Evolutionary conservation across 176 grass and related monocot species (phyloP), one percentile per base, ranked within the genome.

Genomic region (Calamus simplicifolius): DNA sequence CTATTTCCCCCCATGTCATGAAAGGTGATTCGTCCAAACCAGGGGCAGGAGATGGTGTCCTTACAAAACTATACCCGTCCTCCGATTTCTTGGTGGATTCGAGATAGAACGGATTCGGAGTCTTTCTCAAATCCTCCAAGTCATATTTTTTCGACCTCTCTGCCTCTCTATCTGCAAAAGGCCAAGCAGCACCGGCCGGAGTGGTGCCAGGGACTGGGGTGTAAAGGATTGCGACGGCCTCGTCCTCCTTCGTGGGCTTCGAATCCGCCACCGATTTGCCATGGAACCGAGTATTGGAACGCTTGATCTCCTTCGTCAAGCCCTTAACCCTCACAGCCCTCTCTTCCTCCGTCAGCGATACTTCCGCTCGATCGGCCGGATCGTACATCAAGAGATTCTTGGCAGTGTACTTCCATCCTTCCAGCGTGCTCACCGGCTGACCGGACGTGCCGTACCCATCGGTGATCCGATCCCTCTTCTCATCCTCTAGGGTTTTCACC

Each of bases 351-450:
- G 93, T 92, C 64, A 98, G 82, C 0, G 76, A 75, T 1, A 50
- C 79, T 54, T 98, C 93, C 12, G 75, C 93, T 6, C 53, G 68
- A 50, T 96, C 86, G 0, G 78, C 81, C 0, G 87, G 87, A 60
- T 97, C n/a, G 62, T 98, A 98, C 93, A 97, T 97, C 25, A 97
- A 72, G 55, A 98, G 51, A 73, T 92, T 98, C 72, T 98, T 98
- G 5, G 93, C 87, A 0, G 70, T 88, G 52, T 88, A 98, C 16
- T 92, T 92, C 69, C 75, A 80, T 4, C 67, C 72, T 5, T 92
- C 87, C 38, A 98, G 50, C 0, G 87, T 83, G 25, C 80, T 85
- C 3, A 52, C 59, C 4, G 87, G 87, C 60, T 98, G 93, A 56
- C 87, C 93, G 0, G 93, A 92, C 4, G 93, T 88, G 60, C 93